A percentile compares a stretch with the other conserved stretches of the same genome.
Conservation (phyloP, 305 asterid species). For the Fraxinus latifolia region DNA sequence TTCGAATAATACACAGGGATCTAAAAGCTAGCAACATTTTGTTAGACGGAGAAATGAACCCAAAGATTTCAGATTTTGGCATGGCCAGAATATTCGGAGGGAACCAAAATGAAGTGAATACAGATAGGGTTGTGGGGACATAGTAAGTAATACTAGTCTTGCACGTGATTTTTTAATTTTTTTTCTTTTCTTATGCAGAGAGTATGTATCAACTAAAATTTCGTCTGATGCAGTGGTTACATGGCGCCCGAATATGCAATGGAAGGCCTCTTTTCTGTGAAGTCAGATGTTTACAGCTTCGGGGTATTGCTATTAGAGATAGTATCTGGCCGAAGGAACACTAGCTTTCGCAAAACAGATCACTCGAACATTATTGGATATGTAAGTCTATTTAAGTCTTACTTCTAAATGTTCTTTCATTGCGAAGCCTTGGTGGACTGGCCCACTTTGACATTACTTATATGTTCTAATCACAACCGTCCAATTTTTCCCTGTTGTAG, state of each 20-base stretch:
- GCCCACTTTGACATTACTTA: not conserved
- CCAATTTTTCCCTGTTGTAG: conserved; percentile 30
- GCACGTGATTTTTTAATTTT: not conserved
- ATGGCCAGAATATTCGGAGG: conserved; percentile 93
- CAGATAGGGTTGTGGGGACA: conserved; percentile 81
- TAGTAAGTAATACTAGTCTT: conserved; percentile 50
- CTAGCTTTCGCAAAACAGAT: conserved; percentile 48
- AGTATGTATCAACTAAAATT: not conserved
- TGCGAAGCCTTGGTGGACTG: not conserved
- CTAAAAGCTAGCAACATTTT: conserved; percentile 84
- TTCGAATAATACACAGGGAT: conserved; percentile 79
- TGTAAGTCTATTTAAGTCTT: conserved; percentile 40
- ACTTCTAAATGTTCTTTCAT: not conserved
- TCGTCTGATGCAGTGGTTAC: conserved; percentile 54
- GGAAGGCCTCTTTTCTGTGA: conserved; percentile 80
- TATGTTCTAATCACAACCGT: not conserved
- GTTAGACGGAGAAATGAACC: conserved; percentile 86
- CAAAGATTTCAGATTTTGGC: conserved; percentile 91
- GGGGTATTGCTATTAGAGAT: conserved; percentile 80
- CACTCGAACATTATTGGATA: conserved; percentile 54
- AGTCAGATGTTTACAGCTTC: conserved; percentile 85
- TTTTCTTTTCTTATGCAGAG: not conserved
- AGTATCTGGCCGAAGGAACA: conserved; percentile 57
- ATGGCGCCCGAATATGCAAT: conserved; percentile 96
- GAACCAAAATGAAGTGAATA: conserved; percentile 73